phyloP scores from a whole-genome alignment of 2,329 filamentous ascomycete genomes.

The Pseudophaeomoniella oleicola region DNA sequence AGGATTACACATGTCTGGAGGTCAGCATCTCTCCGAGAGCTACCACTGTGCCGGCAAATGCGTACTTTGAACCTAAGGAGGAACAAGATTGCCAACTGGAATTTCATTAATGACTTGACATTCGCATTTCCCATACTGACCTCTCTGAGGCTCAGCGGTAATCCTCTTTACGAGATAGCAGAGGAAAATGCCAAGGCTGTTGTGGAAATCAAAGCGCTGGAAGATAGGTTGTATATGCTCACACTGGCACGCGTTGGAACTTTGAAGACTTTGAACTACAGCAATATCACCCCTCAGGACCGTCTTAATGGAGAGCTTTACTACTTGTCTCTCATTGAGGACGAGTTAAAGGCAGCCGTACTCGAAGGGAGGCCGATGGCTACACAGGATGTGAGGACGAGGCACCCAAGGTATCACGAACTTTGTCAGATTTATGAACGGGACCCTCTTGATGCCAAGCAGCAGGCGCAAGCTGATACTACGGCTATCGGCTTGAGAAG shows the following conservation, averaged over 20 bases:
- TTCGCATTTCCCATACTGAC: constrained; percentile 56
- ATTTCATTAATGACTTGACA: constrained; percentile 56
- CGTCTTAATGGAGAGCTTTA: constrained; percentile 83
- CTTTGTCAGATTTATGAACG: constrained; percentile 65
- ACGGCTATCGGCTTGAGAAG: background rate
- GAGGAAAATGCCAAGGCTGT: constrained; percentile 17
- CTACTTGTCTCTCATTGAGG: constrained; percentile 72
- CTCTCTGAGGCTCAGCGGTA: constrained; percentile 67
- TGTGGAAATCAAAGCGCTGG: constrained; percentile 24
- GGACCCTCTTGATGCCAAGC: constrained; percentile 39
- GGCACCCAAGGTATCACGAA: constrained; percentile 58
- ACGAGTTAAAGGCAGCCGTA: constrained; percentile 49
- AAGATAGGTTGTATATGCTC: constrained; percentile 11
- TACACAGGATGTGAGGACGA: constrained; percentile 31
- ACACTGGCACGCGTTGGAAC: constrained; percentile 16
- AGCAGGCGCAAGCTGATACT: background rate
- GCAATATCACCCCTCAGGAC: constrained; percentile 55
- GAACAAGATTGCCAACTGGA: constrained; percentile 56
- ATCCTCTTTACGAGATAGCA: constrained; percentile 62
- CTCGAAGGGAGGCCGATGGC: constrained; percentile 23
- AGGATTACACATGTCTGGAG: constrained; percentile 31
- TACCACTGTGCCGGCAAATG: constrained; percentile 37
- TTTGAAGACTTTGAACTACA: constrained; percentile 29
- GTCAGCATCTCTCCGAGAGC: background rate
- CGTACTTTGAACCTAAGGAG: constrained; percentile 60